Evolutionary conservation across 2,329 filamentous ascomycete species (phyloP).

Genomic region (Hysterium pulicare): DNA sequence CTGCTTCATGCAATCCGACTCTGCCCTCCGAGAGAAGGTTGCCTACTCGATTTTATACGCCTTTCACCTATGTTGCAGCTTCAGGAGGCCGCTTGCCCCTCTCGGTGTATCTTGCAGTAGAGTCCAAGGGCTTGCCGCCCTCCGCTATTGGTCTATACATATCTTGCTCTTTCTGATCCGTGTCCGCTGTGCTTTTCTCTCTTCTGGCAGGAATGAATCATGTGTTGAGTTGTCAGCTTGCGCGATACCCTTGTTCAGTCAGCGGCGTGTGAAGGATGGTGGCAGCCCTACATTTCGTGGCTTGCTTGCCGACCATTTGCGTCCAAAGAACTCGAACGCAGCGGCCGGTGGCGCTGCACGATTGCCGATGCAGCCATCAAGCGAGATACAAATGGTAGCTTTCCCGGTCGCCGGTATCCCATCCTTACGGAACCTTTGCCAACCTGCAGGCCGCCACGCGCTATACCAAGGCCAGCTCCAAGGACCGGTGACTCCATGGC

Average conservation of each 20-base stretch:
- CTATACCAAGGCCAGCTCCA: neutral
- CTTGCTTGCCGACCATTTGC: conserved; percentile 8
- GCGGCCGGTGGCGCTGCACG: conserved; percentile 19
- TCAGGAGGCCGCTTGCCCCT: conserved; percentile 25
- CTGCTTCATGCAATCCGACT: conserved; percentile 22
- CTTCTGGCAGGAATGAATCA: conserved; percentile 26
- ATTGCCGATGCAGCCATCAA: conserved; percentile 26
- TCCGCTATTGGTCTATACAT: conserved; percentile 29
- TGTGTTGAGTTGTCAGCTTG: conserved; percentile 15
- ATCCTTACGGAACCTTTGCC: conserved; percentile 17
- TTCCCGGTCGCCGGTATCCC: conserved; percentile 11
- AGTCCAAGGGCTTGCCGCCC: conserved; percentile 24
- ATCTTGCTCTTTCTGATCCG: conserved; percentile 28
- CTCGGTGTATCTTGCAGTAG: conserved; percentile 30
- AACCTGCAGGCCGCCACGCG: neutral
- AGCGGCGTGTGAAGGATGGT: conserved; percentile 10
- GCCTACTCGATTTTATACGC: conserved; percentile 35
- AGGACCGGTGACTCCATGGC: too few relatives aligned
- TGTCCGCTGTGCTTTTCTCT: conserved; percentile 20
- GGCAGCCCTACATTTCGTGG: conserved; percentile 16
- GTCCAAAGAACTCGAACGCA: conserved; percentile 17
- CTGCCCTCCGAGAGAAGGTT: conserved; percentile 20
- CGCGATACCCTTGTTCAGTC: conserved; percentile 12
- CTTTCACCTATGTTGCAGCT: conserved; percentile 16
- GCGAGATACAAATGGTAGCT: conserved; percentile 1